These are phyloP conservation scores for Blastocladiella emersonii DNA, from an alignment of 371 early-diverging fungal species.

Conservation along the genomic window DNA sequence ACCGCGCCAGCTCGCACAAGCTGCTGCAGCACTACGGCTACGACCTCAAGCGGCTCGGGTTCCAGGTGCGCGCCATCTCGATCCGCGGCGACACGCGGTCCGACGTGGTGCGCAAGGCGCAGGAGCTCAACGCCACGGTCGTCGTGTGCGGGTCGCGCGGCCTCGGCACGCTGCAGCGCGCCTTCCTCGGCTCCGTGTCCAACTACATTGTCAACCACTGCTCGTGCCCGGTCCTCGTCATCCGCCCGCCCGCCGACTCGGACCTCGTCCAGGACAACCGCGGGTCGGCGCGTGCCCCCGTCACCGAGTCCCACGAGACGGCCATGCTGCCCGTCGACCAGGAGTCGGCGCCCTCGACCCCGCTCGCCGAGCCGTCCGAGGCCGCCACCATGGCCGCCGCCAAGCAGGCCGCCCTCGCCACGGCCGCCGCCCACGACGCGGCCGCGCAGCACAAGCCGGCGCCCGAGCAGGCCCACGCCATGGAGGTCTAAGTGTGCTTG, in stretches of 20 bases:
- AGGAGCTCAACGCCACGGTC: slow-evolving; percentile 6
- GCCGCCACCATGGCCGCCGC: no score
- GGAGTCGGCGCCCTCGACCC: neutral
- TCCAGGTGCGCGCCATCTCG: slow-evolving; percentile 3
- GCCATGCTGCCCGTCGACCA: neutral
- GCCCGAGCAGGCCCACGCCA: no score
- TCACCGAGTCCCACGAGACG: neutral
- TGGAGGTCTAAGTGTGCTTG: no score
- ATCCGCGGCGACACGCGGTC: slow-evolving; percentile 9
- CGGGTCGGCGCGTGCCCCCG: neutral
- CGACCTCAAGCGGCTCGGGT: neutral
- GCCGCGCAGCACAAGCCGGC: no score
- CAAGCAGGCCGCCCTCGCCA: no score
- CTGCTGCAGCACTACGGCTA: slow-evolving; percentile 2
- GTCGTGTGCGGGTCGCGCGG: slow-evolving; percentile 8
- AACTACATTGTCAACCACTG: slow-evolving; percentile 10
- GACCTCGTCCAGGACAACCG: neutral
- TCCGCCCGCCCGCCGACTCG: slow-evolving; percentile 3
- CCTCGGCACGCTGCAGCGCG: slow-evolving; percentile 8
- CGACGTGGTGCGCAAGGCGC: slow-evolving; percentile 9
- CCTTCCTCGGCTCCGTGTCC: slow-evolving; percentile 8
- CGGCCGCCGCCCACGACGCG: no score
- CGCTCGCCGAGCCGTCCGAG: neutral
- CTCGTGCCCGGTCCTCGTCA: slow-evolving; percentile 9
- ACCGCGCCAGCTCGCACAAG: neutral